Base-by-base conservation (phyloP, 2,329 filamentous ascomycete species). In the Cercospora nicotianae region DNA sequence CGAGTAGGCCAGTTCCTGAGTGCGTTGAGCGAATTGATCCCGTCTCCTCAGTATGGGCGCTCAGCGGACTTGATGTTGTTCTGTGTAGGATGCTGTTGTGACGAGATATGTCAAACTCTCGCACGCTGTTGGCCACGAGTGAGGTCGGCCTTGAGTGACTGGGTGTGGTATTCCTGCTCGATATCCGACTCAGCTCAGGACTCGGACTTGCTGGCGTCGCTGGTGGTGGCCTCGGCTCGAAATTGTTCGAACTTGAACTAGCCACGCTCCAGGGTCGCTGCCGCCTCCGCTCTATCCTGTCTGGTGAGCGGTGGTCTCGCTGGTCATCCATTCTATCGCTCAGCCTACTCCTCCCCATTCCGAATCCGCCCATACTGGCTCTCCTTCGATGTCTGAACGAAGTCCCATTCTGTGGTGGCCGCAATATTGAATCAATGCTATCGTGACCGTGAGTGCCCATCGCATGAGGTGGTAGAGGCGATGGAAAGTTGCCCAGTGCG, bases 191-290 rank as follows among this genome's bases (percentile, higher is more conserved):
- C 84, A 87, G 53, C 64, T 78, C 77, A 10, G 87, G 76, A 20
- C 84, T 85, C 30, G 84, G 83, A 60, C 87, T 88, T 13, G 87
- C 87, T 20, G 88, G 87, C 2, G 87, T 89, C 1, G 87, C 88
- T 5, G 88, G 87, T 57, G 88, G 87, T 57, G 88, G 87, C 67
- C 86, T 81, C 58, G 87, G 86, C 18, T 87, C 76, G 30, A 71
- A 69, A 30, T 65, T 73, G 6, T 64, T 64, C 33, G 76, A 77
- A 42, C 69, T 69, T 10, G 76, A 74, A 65, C 75, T 77, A 16
- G 77, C 77, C 26, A 78, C 71, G 66, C 77, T 78, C 77, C 77
- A 78, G 3, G 76, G 76, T 20, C 77, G 70, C 58, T 76, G 74
- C 72, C 77, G 80, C 48, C 79, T 76, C 55, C 66, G 39, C 53